Conservation (phyloP, 176 grass and related monocot genomes). For the Cocos nucifera region DNA sequence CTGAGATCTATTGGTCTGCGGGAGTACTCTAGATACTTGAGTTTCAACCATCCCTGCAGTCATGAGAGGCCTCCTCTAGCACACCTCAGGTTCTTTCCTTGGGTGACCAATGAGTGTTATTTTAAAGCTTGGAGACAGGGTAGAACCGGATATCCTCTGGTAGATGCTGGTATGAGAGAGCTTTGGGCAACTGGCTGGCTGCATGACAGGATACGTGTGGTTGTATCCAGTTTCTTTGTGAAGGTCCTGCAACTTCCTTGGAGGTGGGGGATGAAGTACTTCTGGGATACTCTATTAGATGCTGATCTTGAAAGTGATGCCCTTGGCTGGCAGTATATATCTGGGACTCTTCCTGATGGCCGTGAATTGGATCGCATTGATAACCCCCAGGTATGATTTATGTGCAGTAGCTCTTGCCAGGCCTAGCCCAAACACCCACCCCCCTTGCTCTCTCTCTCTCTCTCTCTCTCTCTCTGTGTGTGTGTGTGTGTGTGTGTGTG, state of each 20-base stretch:
- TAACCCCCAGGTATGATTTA: conserved; percentile 73
- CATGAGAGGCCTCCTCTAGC: conserved; percentile 75
- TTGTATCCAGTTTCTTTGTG: conserved; percentile 92
- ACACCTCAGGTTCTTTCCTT: conserved; percentile 85
- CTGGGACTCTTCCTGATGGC: conserved; percentile 83
- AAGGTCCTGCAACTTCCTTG: conserved; percentile 93
- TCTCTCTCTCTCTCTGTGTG: neutral
- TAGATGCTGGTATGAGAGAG: conserved; percentile 96
- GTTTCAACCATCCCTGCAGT: conserved; percentile 88
- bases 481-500: no score
- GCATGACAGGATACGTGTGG: conserved; percentile 87
- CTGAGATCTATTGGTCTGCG: conserved; percentile 77
- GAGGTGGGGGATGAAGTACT: conserved; percentile 99
- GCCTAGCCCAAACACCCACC: no score
- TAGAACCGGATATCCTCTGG: conserved; percentile 84
- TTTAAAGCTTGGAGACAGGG: conserved; percentile 96
- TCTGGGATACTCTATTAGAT: conserved; percentile 95
- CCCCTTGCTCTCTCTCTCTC: no score
- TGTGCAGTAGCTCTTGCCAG: neutral
- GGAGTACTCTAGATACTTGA: conserved; percentile 84
- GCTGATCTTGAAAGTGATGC: conserved; percentile 98
- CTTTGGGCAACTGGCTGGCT: conserved; percentile 96
- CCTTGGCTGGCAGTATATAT: conserved; percentile 96
- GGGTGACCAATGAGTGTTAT: conserved; percentile 60
- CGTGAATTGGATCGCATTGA: conserved; percentile 84